Evolutionary conservation across 1,139 yeast genomes (phyloP), one percentile per base, ranked within the genome.

Genomic region (Wickerhamomyces sp.): DNA sequence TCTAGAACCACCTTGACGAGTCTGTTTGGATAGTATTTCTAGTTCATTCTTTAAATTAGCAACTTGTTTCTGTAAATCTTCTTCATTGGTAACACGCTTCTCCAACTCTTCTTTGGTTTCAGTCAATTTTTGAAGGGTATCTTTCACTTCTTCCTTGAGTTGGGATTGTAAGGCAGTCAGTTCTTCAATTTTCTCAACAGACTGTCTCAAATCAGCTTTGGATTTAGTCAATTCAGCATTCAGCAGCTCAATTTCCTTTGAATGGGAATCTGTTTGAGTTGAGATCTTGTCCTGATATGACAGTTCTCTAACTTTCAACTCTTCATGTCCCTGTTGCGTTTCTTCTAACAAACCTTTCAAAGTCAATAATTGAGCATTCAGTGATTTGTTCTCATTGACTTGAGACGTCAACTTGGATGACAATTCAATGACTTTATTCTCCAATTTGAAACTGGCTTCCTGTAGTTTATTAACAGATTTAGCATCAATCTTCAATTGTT

Each of bases 361-460:
- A 75, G 72, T 58, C 65, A 78, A 75, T 46, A 91, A 78, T 58
- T 86, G 87, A 13, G 69, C 68, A 53, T 79, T 74, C 60, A 91
- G 73, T 50, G 75, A 76, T 69, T 84, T 85, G 66, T 90, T 91
- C 58, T 89, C 96, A 58, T 79, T 85, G 37, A 84, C 81, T 66
- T 86, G 85, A 29, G 82, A 67, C 1, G 95, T 81, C 55, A 91
- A 73, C 10, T 84, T 79, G 64, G 91, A 96, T 1, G 96, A 90
- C 54, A 94, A 78, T 65, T 91, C 96, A 54, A 93, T 90, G 27
- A 94, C 98, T 73, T 93, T 93, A 67, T 91, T 93, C 66, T 94
- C 99, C 60, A 93, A 77, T 63, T 86, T 82, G 68, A 89, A 93
- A 59, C 95, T 89, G 36, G 89, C 95, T 64, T 93, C 96, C 66